Conservation (phyloP, 306 rosid genomes). For the Prunus armeniaca region DNA sequence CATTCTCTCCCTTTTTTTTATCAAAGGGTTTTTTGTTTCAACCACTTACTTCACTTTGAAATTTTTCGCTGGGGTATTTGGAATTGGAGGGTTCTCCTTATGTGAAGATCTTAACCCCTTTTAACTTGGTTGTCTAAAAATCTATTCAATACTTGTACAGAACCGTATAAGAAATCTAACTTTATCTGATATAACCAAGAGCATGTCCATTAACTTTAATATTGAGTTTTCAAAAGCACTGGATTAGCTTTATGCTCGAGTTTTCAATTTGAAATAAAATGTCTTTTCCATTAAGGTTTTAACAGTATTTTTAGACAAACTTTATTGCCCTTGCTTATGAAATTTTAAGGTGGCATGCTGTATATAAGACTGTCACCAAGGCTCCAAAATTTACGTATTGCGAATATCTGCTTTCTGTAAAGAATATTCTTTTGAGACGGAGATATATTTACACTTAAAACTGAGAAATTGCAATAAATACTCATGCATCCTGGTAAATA, state of each 20-base stretch:
- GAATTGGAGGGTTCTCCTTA: neutral
- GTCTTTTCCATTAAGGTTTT: neutral
- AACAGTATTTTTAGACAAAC: neutral
- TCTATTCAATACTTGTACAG: neutral
- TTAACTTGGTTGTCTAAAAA: neutral
- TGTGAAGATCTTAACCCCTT: neutral
- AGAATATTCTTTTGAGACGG: neutral
- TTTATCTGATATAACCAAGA: neutral
- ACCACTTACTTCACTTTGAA: neutral
- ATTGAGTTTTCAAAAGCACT: neutral
- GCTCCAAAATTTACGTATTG: neutral
- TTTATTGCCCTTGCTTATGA: neutral
- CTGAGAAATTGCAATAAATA: neutral
- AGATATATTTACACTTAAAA: neutral
- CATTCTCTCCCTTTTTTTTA: neutral
- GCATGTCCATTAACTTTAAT: neutral
- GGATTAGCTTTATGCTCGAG: neutral
- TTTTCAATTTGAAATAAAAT: neutral
- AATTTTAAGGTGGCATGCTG: neutral
- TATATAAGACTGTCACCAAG: neutral
- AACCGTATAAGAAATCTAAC: neutral
- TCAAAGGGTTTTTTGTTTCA: neutral
- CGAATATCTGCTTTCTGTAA: neutral
- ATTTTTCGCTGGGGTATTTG: neutral
- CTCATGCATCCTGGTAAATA: neutral